Evolutionary conservation across 371 early-diverging fungal genomes (phyloP).

Genomic region (Cokeromyces recurvatus): DNA sequence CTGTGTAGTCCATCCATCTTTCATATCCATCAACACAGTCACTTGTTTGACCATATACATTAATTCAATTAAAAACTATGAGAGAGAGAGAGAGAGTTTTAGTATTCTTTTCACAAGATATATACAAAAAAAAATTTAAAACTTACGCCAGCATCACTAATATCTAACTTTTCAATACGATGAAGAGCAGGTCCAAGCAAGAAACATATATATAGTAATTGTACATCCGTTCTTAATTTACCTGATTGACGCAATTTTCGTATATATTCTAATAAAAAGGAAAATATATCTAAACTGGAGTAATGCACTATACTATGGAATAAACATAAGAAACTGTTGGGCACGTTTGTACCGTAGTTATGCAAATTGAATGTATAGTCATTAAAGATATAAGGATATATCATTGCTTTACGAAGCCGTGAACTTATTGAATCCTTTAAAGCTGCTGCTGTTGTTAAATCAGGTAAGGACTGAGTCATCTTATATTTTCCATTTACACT

Average conservation of each 20-base stretch:
- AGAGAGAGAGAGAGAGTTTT: not conserved
- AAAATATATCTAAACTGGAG: conserved; percentile 54
- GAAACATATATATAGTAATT: conserved; percentile 70
- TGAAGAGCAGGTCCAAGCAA: conserved; percentile 71
- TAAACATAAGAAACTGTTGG: conserved; percentile 59
- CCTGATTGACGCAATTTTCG: conserved; percentile 31
- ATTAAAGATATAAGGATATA: conserved; percentile 51
- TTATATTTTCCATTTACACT: conserved; percentile 33
- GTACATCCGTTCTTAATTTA: conserved; percentile 62
- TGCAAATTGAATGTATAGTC: conserved; percentile 59
- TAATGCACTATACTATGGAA: conserved; percentile 63
- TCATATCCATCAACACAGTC: conserved; percentile 42
- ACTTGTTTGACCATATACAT: conserved; percentile 49
- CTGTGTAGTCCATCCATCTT: conserved; percentile 46
- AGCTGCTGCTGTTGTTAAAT: conserved; percentile 29
- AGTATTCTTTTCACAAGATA: no score
- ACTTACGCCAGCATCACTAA: conserved; percentile 44
- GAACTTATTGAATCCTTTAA: conserved; percentile 36
- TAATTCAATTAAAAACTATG: conserved; percentile 42
- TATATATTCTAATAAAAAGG: conserved; percentile 32
- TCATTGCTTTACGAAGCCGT: conserved; percentile 44
- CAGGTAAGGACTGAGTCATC: conserved; percentile 35
- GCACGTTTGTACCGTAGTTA: conserved; percentile 56
- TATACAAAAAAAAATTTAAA: no score
- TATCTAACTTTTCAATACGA: conserved; percentile 59